Evolutionary conservation across 1,284 basidiomycete genomes (phyloP), one percentile per base, ranked within the genome.

Genomic region (Termitomyces sp.): DNA sequence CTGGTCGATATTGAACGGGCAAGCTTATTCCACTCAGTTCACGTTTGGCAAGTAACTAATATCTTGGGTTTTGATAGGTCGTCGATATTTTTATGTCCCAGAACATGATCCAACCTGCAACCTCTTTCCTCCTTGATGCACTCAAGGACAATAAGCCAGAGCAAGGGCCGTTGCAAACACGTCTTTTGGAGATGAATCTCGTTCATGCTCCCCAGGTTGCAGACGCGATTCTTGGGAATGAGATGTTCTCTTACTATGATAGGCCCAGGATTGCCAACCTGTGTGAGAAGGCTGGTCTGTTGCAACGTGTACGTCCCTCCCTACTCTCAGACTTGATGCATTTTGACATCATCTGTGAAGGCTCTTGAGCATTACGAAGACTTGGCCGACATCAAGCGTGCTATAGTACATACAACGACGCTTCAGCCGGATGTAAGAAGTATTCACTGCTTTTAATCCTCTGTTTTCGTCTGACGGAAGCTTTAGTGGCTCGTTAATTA

Each of bases 61-160:
- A 54, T 49, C 13, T 19, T 28, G 44, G 39, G 51, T 45, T 0
- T 56, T n/a, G 26, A 43, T 34, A 89, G 85, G 88, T 96, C 52
- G 92, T 97, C 57, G 97, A 99, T 68, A 97, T 99, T 67, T 99
- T 99, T 79, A 97, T 98, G 94, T 90, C 90, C 2, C 96, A 98
- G 70, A 99, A 98, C 77, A 94, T 99, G 93, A 95, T 99, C 59
- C 97, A 99, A 73, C 97, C 96, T 48, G 97, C 97, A 15, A 99
- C 97, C 0, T 96, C 93, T 2, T 99, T 99, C 88, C 78, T 99
- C 48, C 78, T 99, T 55, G 97, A 99, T 69, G 97, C 95, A n/a
- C 81, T 99, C 65, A 99, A 99, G 78, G 97, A 99, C 62, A 99
- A 99, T 79, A 92, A 92, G 73, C 93, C 95, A 0, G 97, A 99